A percentile compares a stretch with the other conserved stretches of the same genome.
These are phyloP conservation scores for Ampelocalamus luodianensis DNA, from an alignment of 176 grass and related monocot species.

Conservation along the genomic window DNA sequence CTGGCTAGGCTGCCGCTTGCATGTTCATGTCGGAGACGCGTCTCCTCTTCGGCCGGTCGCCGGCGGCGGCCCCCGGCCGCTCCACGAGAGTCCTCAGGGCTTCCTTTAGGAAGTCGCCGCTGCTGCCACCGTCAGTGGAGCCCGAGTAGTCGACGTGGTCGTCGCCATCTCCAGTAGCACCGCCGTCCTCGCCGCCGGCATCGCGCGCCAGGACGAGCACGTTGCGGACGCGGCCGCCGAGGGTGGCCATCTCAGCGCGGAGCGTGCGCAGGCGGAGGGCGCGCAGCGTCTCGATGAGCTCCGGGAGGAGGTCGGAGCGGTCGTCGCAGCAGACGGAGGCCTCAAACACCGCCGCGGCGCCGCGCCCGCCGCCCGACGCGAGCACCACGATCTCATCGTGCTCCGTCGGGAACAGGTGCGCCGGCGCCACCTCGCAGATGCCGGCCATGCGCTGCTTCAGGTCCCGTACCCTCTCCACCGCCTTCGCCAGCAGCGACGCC, in stretches of 20 bases:
- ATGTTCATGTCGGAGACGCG: slow-evolving; percentile 70
- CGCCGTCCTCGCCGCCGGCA: background rate
- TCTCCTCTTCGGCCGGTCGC: slow-evolving; percentile 79
- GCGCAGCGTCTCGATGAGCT: slow-evolving; percentile 84
- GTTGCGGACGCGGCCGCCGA: slow-evolving; percentile 89
- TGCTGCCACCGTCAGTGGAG: slow-evolving; percentile 1
- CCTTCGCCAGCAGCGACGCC: slow-evolving; percentile 94
- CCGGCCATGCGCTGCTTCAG: slow-evolving; percentile 78
- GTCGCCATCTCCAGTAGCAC: slow-evolving; percentile 14
- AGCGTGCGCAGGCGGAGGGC: slow-evolving; percentile 77
- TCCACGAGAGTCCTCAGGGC: slow-evolving; percentile 70
- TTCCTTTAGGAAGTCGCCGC: slow-evolving; percentile 63
- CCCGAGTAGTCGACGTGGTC: background rate
- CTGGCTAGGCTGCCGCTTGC: slow-evolving; percentile 47
- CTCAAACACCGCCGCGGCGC: slow-evolving; percentile 52
- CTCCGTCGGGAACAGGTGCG: slow-evolving; percentile 76
- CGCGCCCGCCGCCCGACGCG: slow-evolving; percentile 41
- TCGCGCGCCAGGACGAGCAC: slow-evolving; percentile 80
- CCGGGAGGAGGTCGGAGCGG: slow-evolving; percentile 86
- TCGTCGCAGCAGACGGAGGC: slow-evolving; percentile 95
- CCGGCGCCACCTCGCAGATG: slow-evolving; percentile 54
- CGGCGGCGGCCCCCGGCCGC: slow-evolving; percentile 40
- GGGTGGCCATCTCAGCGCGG: slow-evolving; percentile 91
- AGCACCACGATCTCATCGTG: slow-evolving; percentile 86
- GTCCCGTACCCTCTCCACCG: slow-evolving; percentile 83